These are phyloP conservation scores for Penicillium salamii DNA, from an alignment of 495 filamentous ascomycete genomes.

Conservation along the genomic window DNA sequence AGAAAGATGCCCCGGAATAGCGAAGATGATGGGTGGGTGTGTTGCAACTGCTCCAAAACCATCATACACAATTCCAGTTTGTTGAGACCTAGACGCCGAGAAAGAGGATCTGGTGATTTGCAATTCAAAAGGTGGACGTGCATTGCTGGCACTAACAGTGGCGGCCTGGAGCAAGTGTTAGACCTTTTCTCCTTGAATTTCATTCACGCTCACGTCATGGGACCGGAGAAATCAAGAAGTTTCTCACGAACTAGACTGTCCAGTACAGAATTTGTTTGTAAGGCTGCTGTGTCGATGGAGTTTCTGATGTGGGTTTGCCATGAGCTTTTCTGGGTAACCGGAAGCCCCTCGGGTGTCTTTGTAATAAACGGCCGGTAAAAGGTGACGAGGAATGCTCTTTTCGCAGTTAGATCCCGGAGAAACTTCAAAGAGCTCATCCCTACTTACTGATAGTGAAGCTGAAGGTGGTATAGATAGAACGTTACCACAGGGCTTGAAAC, in stretches of 20 bases:
- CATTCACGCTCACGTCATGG: constrained; percentile 29
- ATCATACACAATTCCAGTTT: constrained; percentile 44
- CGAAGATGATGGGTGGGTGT: constrained; percentile 33
- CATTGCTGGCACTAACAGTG: constrained; percentile 40
- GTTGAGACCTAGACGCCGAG: constrained; percentile 33
- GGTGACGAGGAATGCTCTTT: constrained; percentile 26
- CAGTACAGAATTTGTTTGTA: constrained; percentile 3
- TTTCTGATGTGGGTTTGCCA: constrained; percentile 2
- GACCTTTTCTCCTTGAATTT: background rate
- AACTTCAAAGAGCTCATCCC: background rate
- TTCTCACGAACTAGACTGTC: constrained; percentile 3
- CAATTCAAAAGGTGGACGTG: constrained; percentile 38
- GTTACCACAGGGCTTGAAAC: constrained; percentile 10
- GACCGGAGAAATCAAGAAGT: constrained; percentile 8
- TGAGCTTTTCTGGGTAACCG: constrained; percentile 11
- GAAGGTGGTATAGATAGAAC: constrained; percentile 30
- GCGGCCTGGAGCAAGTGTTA: constrained; percentile 21
- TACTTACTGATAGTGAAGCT: constrained; percentile 34
- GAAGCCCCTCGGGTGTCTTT: constrained; percentile 15
- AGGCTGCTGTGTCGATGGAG: background rate
- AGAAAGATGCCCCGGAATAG: constrained; percentile 33
- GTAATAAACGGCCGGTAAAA: constrained; percentile 28
- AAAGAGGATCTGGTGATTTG: constrained; percentile 26
- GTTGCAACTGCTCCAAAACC: constrained; percentile 36
- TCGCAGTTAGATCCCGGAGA: constrained; percentile 1